Evolutionary conservation across 805 yeast genomes (phyloP), one percentile per base, ranked within the genome.

Genomic region (Torulaspora indica): DNA sequence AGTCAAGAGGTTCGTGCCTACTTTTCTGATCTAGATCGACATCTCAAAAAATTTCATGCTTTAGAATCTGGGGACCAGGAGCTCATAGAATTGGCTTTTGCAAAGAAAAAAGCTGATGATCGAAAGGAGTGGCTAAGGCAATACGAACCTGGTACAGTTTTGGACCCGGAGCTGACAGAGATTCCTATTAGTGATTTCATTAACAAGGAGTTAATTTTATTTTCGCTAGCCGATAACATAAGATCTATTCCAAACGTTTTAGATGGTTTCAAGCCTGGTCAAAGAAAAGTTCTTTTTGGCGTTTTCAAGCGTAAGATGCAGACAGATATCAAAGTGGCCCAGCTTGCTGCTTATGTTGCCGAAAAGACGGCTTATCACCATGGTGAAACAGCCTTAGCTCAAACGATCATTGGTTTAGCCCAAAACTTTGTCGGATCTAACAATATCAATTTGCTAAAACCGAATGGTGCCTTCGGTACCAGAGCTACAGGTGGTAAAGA

Each of bases 401-500:
- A 85, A 63, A 88, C 98, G 0, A 90, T 93, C 61, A 79, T 93
- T 57, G 95, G 95, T 5, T 69, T 93, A 61, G 98, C 98, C 1
- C 98, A 93, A 64, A 89, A 88, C 64, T 93, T 86, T 60, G 83
- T 91, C 38, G 98, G 98, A 8, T 75, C 95, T 6, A 93, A 93
- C 60, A 93, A 93, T 59, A 68, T 93, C 55, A 85, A 93, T 63
- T 59, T 88, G 41, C 70, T 93, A 56, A 75, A 79, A 61, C 98
- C 98, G 37, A 85, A 84, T 63, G 98, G 98, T 74, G 82, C 88
- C 27, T 93, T 93, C 63, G 98, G 98, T 76, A 82, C 96, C 1
- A 80, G 98, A 68, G 90, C 93, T 20, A 75, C 87, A 20, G 98
- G 98, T 66, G 98, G 98, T 71, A 93, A 93, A 64, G 98, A 93